Evolutionary conservation across 225 moss, liverwort and hornwort species (phyloP).

Genomic region (Ulota crispa): DNA sequence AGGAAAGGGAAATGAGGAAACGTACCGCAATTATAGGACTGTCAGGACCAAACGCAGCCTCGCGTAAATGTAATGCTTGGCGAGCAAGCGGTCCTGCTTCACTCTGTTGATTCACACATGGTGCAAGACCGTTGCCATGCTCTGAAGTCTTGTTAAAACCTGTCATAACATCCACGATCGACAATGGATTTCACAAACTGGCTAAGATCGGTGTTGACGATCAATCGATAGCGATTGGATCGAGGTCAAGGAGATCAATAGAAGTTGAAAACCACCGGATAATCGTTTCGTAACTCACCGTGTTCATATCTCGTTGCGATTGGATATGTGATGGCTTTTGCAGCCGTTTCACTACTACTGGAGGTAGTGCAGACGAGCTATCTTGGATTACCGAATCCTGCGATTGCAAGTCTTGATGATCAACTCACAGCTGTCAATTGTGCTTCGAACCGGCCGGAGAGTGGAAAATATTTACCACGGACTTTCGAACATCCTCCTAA

Average conservation of each 20-base stretch:
- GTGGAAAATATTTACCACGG: not conserved
- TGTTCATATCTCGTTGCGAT: too few relatives aligned
- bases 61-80: conserved; percentile 75
- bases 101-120: conserved; percentile 64
- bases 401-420: not conserved
- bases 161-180: too few relatives aligned
- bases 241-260: not conserved
- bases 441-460: too few relatives aligned
- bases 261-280: not conserved
- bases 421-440: not conserved
- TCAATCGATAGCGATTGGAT: not conserved
- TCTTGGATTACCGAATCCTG: not conserved
- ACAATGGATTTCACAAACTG: too few relatives aligned
- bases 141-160: conserved; percentile 15
- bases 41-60: conserved; percentile 67
- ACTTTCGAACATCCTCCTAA: too few relatives aligned
- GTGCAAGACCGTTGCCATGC: conserved; percentile 80
- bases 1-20: not conserved
- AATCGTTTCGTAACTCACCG: not conserved
- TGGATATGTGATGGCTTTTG: conserved; percentile 1
- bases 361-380: not conserved
- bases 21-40: conserved; percentile 75
- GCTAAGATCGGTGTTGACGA: not conserved
- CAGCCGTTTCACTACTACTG: not conserved
- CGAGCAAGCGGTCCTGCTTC: conserved; percentile 88